phyloP scores from a whole-genome alignment of 371 early-diverging fungal genomes.

The Parasitella parasitica region DNA sequence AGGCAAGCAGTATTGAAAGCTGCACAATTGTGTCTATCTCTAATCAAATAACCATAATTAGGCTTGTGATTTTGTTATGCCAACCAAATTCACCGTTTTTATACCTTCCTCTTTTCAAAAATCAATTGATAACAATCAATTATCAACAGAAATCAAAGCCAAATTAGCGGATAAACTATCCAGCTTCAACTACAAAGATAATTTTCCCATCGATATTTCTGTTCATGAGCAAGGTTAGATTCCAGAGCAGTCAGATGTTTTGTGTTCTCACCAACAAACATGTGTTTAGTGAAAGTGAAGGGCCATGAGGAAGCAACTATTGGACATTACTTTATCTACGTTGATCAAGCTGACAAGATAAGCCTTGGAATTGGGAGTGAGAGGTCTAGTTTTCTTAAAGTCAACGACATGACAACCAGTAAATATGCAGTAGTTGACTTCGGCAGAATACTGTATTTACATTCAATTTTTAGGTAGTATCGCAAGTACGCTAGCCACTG shows the following conservation, averaged over 20 bases:
- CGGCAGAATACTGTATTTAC: background rate
- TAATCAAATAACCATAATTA: no score
- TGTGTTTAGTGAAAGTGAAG: background rate
- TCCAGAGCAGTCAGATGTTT: background rate
- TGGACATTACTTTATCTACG: constrained; percentile 28
- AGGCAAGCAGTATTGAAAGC: constrained; percentile 31
- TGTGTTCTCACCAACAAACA: background rate
- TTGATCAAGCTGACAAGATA: constrained; percentile 5
- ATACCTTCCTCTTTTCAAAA: constrained; percentile 6
- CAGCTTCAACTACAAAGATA: background rate
- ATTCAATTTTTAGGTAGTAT: background rate
- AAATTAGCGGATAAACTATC: background rate
- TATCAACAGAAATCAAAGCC: constrained; percentile 3
- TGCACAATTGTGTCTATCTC: no score
- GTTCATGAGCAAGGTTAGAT: background rate
- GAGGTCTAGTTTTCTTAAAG: constrained; percentile 20
- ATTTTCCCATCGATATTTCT: constrained; percentile 13
- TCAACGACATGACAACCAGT: constrained; percentile 9
- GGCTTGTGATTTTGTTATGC: constrained; percentile 29
- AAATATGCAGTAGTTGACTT: background rate
- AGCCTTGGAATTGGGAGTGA: constrained; percentile 23
- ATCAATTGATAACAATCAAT: background rate
- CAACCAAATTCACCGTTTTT: constrained; percentile 20
- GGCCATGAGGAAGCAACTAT: constrained; percentile 14
- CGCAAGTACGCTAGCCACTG: background rate